Percentiles rank a stretch among this genome's conserved stretches.
Evolutionary conservation across 352 stramenopile species (phyloP).

Genomic region (Globisporangium rhizosaccharum): DNA sequence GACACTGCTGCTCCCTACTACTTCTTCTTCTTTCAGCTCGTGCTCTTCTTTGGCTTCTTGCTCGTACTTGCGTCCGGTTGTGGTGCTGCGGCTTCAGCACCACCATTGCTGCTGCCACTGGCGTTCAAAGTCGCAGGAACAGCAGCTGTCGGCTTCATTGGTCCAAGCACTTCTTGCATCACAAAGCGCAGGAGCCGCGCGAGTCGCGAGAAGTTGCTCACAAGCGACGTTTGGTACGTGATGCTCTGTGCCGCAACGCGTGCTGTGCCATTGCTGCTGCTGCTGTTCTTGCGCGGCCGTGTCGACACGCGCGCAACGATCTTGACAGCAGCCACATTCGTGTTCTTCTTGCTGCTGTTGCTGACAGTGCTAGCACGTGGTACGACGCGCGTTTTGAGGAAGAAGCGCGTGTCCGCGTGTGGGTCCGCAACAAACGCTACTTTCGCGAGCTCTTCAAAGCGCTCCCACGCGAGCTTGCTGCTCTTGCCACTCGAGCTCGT

Average conservation of each 20-base stretch:
- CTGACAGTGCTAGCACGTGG: constrained; percentile 1
- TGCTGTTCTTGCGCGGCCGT: constrained; percentile 1
- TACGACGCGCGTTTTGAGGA: constrained; percentile 41
- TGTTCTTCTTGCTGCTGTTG: constrained; percentile 18
- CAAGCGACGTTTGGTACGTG: constrained; percentile 14
- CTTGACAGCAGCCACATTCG: constrained; percentile 14
- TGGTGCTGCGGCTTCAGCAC: too few species aligned
- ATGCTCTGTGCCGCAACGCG: constrained; percentile 14
- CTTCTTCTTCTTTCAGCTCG: constrained; percentile 39
- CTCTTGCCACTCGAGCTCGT: constrained; percentile 9
- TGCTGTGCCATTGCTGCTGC: too few species aligned
- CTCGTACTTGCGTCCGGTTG: constrained; percentile 5
- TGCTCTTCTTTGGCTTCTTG: constrained; percentile 45
- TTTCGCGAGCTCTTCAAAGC: constrained; percentile 68
- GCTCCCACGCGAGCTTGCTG: constrained; percentile 42
- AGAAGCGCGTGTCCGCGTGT: constrained; percentile 42
- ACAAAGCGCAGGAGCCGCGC: constrained; percentile 54
- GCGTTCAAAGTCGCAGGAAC: constrained; percentile 2
- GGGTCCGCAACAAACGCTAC: constrained; percentile 50
- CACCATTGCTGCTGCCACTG: not conserved
- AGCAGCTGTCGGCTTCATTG: constrained; percentile 29
- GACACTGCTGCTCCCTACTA: not conserved
- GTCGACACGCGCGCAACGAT: constrained; percentile 45
- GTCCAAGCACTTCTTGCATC: constrained; percentile 61
- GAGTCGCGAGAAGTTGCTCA: constrained; percentile 29